Evolutionary conservation across 306 rosid genomes (phyloP), one percentile per base, ranked within the genome.

Genomic region (Lagenaria siceraria): DNA sequence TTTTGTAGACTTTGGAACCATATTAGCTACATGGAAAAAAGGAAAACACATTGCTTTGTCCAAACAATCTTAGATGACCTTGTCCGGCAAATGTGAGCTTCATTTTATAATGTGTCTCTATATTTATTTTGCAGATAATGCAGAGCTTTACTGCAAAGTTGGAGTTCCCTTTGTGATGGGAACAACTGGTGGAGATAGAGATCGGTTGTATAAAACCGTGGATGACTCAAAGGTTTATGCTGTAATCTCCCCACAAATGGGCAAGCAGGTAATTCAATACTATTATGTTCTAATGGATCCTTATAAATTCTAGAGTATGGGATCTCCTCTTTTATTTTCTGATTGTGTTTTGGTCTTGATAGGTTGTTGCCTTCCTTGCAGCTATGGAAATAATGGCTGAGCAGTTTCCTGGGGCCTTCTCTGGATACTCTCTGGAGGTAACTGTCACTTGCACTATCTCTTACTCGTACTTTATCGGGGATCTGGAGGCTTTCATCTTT

Each of bases 121-220:
- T 8, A 66, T 35, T 38, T 11, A n/a, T 8, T 27, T 49, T 72
- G 78, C 81, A 92, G 99, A 77, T 80, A 95, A 95, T 82, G 97
- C 96, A 78, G 96, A 85, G 81, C 87, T 92, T 25, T 95, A 92
- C 80, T 69, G 90, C 85, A 89, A 85, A 79, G 87, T 92, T 46
- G 97, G 98, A 54, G 97, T 92, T 55, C 98, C 97, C 74, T 92
- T 92, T 59, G 99, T 95, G 88, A 95, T 95, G 90, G 97, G 98
- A 75, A 95, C 98, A 71, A 95, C 99, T 3, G 97, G 99, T 38
- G 97, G 97, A 53, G 97, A 95, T 77, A 89, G 97, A 79, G 92
- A 87, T 54, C 81, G 63, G 35, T 69, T 95, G 80, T 71, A 81
- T 78, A 89, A 89, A 85, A 92, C 87, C n/a, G 97, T 92, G 71